Evolutionary conservation across 805 yeast genomes (phyloP).

Genomic region (Teunomyces lycoperdinae): DNA sequence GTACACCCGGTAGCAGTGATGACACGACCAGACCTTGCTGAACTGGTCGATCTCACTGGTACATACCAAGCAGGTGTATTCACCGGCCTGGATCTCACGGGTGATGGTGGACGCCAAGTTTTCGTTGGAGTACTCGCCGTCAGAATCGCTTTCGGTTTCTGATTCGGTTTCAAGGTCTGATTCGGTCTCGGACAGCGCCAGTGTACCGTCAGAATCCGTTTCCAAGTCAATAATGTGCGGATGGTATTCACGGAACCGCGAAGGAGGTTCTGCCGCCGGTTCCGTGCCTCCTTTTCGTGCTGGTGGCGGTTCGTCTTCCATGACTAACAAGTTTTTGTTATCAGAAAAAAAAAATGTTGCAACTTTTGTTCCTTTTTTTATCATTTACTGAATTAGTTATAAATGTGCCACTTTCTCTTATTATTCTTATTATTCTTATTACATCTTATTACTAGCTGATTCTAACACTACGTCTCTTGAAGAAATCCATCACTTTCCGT

Average conservation of each 20-base stretch:
- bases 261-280: not conserved
- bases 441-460: conserved; percentile 13
- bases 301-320: conserved; percentile 7
- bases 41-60: conserved; percentile 71
- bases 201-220: conserved; percentile 4
- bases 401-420: not conserved
- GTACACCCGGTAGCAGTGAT: conserved; percentile 74
- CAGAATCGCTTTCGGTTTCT: conserved; percentile 9
- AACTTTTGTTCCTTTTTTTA: not conserved
- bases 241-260: conserved; percentile 5
- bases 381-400: not conserved
- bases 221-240: conserved; percentile 11
- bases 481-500: conserved; percentile 72
- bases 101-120: conserved; percentile 43
- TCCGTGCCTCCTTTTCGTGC: conserved; percentile 1
- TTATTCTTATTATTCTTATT: not conserved
- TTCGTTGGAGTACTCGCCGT: conserved; percentile 19
- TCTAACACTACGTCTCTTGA: conserved; percentile 56
- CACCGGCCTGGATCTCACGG: conserved; percentile 62
- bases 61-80: conserved; percentile 83
- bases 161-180: conserved; percentile 7
- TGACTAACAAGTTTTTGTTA: not conserved
- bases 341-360: not conserved
- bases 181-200: not conserved
- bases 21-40: conserved; percentile 77